Base-by-base conservation (phyloP, 345 rosid species). In the Brassica napus region DNA sequence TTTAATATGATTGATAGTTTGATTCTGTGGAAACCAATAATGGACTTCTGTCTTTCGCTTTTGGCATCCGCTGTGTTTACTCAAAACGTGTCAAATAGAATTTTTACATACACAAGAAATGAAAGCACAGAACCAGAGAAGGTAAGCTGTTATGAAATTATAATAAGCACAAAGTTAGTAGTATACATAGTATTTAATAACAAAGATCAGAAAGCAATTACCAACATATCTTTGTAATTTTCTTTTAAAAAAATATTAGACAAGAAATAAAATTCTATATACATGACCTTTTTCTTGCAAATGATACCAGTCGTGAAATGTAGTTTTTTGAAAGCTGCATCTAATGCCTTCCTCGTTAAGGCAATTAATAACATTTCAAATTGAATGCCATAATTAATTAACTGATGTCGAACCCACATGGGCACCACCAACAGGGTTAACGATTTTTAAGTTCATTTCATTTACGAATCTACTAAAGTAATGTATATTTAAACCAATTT, bases 251-350 rank as follows among this genome's bases (percentile, higher is more conserved):
- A 26, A 26, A 26, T 26, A 14, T 63, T n/a, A 63, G 8, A 7
- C 16, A 65, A 15, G 1, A 1, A 32, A 15, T 15, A 34, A 65
- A 66, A 66, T 39, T 16, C 15, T 65, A 18, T 18, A 32, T 4
- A 4, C 54, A 4, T 16, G 31, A 37, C 26, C 28, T 18, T 35
- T 65, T 35, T 15, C 8, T 47, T 39, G 9, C 14, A 21, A 23
- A 6, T 14, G 75, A 37, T 59, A 37, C 75, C 35, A 58, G 24
- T 14, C 65, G 65, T 71, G 54, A 21, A 6, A 58, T 14, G 23
- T 34, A 34, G 68, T 15, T 24, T 71, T 72, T n/a, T 31, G 5
- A 71, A 32, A 58, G 65, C 54, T 21, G 74, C 67, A 71, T 21
- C 65, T 21, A 1, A 70, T 34, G 14, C 65, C 75, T 71, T 57